Evolutionary conservation across 2,329 filamentous ascomycete genomes (phyloP), one percentile per base, ranked within the genome.

Genomic region (Incumbomyces lentus): DNA sequence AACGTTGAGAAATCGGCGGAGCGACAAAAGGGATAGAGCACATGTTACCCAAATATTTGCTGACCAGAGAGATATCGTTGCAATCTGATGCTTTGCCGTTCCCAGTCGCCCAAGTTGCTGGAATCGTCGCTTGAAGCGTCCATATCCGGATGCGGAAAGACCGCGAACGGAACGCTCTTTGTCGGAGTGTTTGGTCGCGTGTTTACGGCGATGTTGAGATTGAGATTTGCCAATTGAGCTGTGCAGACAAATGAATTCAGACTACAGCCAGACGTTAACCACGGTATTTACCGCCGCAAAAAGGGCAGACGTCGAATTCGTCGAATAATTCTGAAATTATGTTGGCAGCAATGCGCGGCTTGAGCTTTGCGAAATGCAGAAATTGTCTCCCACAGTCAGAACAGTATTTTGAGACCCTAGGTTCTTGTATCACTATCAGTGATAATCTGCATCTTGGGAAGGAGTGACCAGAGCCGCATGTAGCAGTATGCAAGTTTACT

Each of bases 341-440:
- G 51, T 54, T 55, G 38, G 50, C 54, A 50, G 51, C 54, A 31
- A 36, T 41, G 13, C 16, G 40, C 32, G 46, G 40, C 43, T 51
- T 47, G 38, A 55, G 40, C 47, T 55, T 55, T 16, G 41, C 44
- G 16, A 46, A 39, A 42, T 57, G 46, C 32, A 58, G 51, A 49
- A 56, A 57, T 46, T 57, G 53, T 46, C 51, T 53, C 19, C 52
- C 51, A 42, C 56, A 58, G 51, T 46, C 47, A 35, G 56, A 47
- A 50, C 56, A 58, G 35, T 51, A 56, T 40, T 54, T 57, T n/a
- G 50, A 57, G 29, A 58, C 51, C 19, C 55, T 55, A 19, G 56
- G 56, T 40, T 57, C 55, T 49, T 58, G 56, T 35, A 58, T 55
- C 38, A 52, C 48, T 10, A 58, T 22, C 29, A 57, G 55, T 16